A percentile compares a stretch with the other conserved stretches of the same genome.
Evolutionary conservation across 2,329 filamentous ascomycete genomes (phyloP).

Genomic region (Apiospora kogelbergensis): DNA sequence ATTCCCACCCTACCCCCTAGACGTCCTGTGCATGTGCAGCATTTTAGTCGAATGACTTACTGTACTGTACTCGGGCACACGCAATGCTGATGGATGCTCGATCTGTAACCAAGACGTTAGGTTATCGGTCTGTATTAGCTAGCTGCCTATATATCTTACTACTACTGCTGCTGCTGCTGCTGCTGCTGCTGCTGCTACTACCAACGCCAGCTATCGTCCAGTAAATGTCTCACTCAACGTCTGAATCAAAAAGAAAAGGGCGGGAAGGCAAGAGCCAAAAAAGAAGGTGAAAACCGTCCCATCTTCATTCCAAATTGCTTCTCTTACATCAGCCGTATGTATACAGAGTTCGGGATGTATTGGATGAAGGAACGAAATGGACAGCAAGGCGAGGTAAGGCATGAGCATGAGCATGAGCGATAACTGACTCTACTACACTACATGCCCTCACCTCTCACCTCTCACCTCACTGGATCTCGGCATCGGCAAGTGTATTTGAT

Average conservation of each 20-base stretch:
- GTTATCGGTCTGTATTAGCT: conserved; percentile 9
- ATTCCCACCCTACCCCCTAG: neutral
- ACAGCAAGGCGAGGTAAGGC: neutral
- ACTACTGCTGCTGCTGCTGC: neutral
- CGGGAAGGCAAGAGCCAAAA: neutral
- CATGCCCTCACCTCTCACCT: too few relatives aligned
- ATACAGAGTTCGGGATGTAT: neutral
- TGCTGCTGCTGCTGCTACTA: neutral
- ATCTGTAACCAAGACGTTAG: neutral
- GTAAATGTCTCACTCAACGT: conserved; percentile 7
- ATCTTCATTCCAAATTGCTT: neutral
- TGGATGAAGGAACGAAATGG: neutral
- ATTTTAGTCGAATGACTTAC: neutral
- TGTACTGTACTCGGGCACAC: neutral
- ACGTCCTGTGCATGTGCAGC: neutral
- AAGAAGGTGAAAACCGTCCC: neutral
- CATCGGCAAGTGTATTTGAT: neutral
- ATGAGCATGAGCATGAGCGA: too few relatives aligned
- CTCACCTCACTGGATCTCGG: too few relatives aligned
- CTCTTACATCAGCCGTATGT: neutral
- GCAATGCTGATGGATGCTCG: neutral
- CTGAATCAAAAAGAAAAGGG: neutral
- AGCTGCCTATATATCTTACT: neutral
- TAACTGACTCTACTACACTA: neutral
- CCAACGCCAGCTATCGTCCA: neutral